These are phyloP conservation scores for Kalmusia sp. DNA, from an alignment of 2,329 filamentous ascomycete species.

Conservation along the genomic window DNA sequence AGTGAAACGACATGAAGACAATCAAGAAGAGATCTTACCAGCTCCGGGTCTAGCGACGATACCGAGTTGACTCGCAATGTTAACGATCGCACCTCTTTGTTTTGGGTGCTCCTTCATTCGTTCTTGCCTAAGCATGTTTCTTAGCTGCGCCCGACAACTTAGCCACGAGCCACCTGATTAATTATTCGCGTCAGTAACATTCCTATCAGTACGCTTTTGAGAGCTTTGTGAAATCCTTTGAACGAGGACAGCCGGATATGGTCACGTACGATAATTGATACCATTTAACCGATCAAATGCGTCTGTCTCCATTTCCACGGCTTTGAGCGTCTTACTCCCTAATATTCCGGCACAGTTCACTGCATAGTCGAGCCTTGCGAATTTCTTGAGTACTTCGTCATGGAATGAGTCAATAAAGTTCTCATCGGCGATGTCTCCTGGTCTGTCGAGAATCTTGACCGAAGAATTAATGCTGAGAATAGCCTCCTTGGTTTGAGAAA, in stretches of 20 bases:
- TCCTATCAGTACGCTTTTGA: too few species aligned
- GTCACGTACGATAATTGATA: constrained; percentile 56
- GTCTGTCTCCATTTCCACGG: constrained; percentile 56
- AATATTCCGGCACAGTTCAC: constrained; percentile 64
- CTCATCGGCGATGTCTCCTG: constrained; percentile 59
- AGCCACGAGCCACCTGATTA: constrained; percentile 58
- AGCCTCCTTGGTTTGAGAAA: constrained; percentile 44
- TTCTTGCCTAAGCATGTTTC: constrained; percentile 59
- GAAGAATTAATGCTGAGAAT: constrained; percentile 27
- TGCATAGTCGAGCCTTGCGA: constrained; percentile 62
- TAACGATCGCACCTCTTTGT: constrained; percentile 59
- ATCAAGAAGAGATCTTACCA: constrained; percentile 17
- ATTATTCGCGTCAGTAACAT: constrained; percentile 23
- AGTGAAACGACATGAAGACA: too few species aligned
- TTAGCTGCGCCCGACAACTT: constrained; percentile 60
- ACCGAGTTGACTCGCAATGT: constrained; percentile 61
- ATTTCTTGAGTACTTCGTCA: constrained; percentile 40
- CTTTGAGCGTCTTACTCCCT: constrained; percentile 47
- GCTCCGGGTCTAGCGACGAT: constrained; percentile 41
- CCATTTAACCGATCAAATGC: constrained; percentile 62
- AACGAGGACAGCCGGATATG: too few species aligned
- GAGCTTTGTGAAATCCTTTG: too few species aligned
- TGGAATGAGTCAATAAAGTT: constrained; percentile 53
- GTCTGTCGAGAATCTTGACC: constrained; percentile 44
- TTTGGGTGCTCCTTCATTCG: constrained; percentile 49